phyloP scores from a whole-genome alignment of 1,139 yeast genomes.

The Hansenula anomala region DNA sequence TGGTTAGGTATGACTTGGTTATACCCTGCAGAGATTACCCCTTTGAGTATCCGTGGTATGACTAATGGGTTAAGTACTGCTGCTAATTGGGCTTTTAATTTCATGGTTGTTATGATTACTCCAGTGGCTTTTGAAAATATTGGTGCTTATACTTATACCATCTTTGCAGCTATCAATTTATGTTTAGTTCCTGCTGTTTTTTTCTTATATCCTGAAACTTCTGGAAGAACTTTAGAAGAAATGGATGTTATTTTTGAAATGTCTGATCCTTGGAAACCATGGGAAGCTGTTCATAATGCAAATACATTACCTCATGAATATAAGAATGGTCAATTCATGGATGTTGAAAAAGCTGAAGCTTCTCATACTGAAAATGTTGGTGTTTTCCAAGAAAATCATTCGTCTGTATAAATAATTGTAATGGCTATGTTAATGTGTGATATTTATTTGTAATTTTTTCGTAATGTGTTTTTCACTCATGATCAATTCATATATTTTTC shows the following conservation, averaged over 20 bases:
- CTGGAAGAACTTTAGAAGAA: slow-evolving; percentile 59
- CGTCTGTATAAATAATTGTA: no score
- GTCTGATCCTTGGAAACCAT: slow-evolving; percentile 9
- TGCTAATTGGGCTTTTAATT: slow-evolving; percentile 47
- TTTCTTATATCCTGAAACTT: slow-evolving; percentile 67
- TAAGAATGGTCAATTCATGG: neutral
- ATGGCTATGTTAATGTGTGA: no score
- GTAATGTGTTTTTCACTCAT: no score
- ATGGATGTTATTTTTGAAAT: slow-evolving; percentile 53
- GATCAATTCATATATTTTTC: no score
- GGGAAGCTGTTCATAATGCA: slow-evolving; percentile 1
- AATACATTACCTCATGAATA: neutral
- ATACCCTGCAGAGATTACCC: slow-evolving; percentile 40
- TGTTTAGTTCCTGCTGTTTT: slow-evolving; percentile 52
- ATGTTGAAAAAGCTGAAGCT: neutral
- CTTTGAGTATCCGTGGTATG: slow-evolving; percentile 36
- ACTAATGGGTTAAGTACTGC: slow-evolving; percentile 42
- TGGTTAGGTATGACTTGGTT: slow-evolving; percentile 38
- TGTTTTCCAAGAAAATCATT: no score
- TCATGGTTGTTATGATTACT: slow-evolving; percentile 43
- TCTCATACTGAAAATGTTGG: neutral
- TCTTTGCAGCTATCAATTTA: slow-evolving; percentile 36
- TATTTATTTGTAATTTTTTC: no score
- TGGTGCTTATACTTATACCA: slow-evolving; percentile 37
- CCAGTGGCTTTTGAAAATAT: slow-evolving; percentile 39